Base-by-base conservation (phyloP, 2,329 filamentous ascomycete genomes). In the Fusarium decemcellulare region DNA sequence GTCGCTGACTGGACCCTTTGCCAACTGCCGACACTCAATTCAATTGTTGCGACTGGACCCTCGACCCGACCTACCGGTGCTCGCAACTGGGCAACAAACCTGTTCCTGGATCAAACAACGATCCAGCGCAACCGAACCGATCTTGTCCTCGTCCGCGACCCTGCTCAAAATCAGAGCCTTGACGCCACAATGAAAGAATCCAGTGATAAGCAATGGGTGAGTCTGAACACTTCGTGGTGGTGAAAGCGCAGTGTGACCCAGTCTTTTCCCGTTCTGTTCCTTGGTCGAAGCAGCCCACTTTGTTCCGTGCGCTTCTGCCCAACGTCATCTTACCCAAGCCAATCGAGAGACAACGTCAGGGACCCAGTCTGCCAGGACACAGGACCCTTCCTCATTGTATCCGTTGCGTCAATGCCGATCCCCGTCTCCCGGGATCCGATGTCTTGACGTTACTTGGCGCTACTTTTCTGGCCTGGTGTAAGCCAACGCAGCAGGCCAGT, bases 161-260 rank as follows among this genome's bases (percentile, higher is more conserved):
- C 42, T 44, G 36, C 53, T 56, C 34, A 44, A 37, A 48, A 53
- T 63, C 43, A 62, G 54, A 47, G 23, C 29, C 32, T 46, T 52
- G 56, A 51, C 59, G 59, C 53, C 44, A 64, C 61, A 30, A 74
- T 70, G 71, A 68, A 62, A 30, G 68, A 70, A 72, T 76, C 61
- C 73, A 76, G 60, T 34, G 83, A 86, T 74, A 87, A 87, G 77
- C 79, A 84, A 68, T 86, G 84, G 84, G 84, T 86, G 78, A 74
- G 81, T 78, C 60, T 52, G n/a, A 50, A 61, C 27, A 34, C 44
- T 42, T 62, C 53, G 36, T 64, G 59, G 46, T 34, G 30, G 55
- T 67, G 50, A 27, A 62, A 63, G 52, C 51, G 56, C 43, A 51
- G 55, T 54, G 34, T 43, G 59, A 50, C 63, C 66, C 64, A 61